Evolutionary conservation across 257 asterid genomes (phyloP).

Genomic region (Ilex asprella): DNA sequence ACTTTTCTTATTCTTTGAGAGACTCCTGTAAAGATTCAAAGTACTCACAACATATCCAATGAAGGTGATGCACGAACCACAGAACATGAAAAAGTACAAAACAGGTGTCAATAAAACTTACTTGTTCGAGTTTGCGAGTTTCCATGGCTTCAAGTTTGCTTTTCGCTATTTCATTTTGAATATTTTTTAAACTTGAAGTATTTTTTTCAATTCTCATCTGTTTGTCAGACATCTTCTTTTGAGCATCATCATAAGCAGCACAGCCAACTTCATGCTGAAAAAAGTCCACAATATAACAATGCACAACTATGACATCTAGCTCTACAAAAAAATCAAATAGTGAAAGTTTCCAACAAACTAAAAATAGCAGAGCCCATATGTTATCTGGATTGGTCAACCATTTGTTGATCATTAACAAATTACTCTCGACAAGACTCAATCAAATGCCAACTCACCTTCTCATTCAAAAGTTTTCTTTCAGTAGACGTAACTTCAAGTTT

Average conservation of each 20-base stretch:
- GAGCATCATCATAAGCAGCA: slow-evolving; percentile 77
- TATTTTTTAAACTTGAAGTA: slow-evolving; percentile 33
- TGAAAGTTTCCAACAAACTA: no score
- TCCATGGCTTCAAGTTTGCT: slow-evolving; percentile 49
- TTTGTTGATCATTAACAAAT: no score
- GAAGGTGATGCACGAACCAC: not conserved
- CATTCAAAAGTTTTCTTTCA: slow-evolving; percentile 61
- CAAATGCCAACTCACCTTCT: slow-evolving; percentile 42
- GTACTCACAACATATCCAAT: slow-evolving; percentile 1
- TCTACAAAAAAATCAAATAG: not conserved
- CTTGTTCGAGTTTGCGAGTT: slow-evolving; percentile 64
- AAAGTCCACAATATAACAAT: not conserved
- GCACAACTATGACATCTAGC: not conserved
- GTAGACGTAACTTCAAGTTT: slow-evolving; percentile 82
- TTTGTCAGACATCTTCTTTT: slow-evolving; percentile 57
- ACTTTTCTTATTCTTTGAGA: slow-evolving; percentile 55
- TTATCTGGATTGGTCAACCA: no score
- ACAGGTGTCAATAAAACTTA: slow-evolving; percentile 16
- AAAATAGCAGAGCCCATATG: no score
- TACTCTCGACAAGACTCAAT: no score
- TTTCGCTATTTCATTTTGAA: slow-evolving; percentile 47
- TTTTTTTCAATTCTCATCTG: slow-evolving; percentile 48
- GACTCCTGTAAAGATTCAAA: slow-evolving; percentile 40
- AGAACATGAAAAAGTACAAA: slow-evolving; percentile 7
- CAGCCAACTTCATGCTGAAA: slow-evolving; percentile 78